These are phyloP conservation scores for Sideroxylon spinosum DNA, from an alignment of 179 eudicot genomes.

Conservation along the genomic window DNA sequence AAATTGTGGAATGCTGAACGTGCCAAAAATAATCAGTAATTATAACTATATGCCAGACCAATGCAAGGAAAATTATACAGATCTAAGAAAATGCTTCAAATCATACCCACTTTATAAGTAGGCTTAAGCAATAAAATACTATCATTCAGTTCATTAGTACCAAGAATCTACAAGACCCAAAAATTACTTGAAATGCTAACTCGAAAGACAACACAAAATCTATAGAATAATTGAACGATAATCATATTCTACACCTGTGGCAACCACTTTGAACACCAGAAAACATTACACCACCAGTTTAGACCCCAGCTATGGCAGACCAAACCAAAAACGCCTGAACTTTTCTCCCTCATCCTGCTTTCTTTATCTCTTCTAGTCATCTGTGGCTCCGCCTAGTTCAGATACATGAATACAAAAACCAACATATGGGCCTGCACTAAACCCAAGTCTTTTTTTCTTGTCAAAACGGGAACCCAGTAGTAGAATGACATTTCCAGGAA, in stretches of 20 bases:
- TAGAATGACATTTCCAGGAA: no score
- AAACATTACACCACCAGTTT: not conserved
- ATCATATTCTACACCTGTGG: no score
- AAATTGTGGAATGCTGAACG: not conserved
- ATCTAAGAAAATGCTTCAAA: not conserved
- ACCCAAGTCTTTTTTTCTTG: not conserved
- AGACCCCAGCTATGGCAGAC: not conserved
- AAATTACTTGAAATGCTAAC: not conserved
- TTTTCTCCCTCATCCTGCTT: not conserved
- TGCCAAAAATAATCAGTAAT: not conserved
- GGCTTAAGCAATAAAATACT: not conserved
- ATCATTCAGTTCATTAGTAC: not conserved
- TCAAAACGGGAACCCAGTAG: not conserved
- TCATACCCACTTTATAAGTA: not conserved
- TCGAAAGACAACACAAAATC: not conserved
- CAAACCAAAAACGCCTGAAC: not conserved
- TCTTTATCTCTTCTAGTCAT: not conserved
- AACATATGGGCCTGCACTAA: not conserved
- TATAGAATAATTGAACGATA: no score
- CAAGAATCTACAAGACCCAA: not conserved
- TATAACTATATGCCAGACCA: not conserved
- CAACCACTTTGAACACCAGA: not conserved
- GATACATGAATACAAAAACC: not conserved
- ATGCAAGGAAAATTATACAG: not conserved
- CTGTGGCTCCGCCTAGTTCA: not conserved